Evolutionary conservation across 139 green algal species (phyloP), one percentile per base, ranked within the genome.

Genomic region (Yamagishiella unicocca): DNA sequence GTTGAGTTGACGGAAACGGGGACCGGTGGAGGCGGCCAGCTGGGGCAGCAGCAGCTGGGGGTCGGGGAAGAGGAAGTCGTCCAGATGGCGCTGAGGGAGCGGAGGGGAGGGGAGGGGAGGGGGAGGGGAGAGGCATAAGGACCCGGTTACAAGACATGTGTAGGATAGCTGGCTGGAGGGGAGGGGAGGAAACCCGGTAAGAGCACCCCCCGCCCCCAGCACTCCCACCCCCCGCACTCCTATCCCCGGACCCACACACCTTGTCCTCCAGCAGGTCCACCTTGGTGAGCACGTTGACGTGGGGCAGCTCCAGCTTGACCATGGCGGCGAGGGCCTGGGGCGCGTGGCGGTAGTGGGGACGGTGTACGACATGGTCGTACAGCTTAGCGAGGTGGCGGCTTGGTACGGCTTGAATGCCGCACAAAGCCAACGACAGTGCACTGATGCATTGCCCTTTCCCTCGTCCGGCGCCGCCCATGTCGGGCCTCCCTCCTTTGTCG

Each of bases 221-320:
- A n/a, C n/a, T n/a, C n/a, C n/a, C n/a, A n/a, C n/a, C n/a, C n/a
- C n/a, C n/a, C n/a, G n/a, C n/a, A n/a, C 50, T 58, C 50, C 12
- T 25, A 40, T 17, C 64, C 64, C 29, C 67, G 5, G 7, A 22
- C 76, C 54, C 45, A 50, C 73, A 22, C 58, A 95, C 93, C 93
- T 96, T 95, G 88, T 90, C 89, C 75, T 89, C 74, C 35, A 88
- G 95, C 24, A 99, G 87, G 92, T 99, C 98, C 75, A 99, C 95
- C 89, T 99, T 99, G 7, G 96, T 99, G 31, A 99, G 93, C 14
- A 99, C 89, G 89, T 98, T 99, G 78, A 99, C 90, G 90, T 99
- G 97, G 9, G 98, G 98, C 76, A 99, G 89, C 94, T 99, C 98
- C 75, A 99, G 93, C 88, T 97, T 95, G 14, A 99, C 94, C 98